phyloP scores from a whole-genome alignment of 306 rosid genomes.

The Vicia villosa region DNA sequence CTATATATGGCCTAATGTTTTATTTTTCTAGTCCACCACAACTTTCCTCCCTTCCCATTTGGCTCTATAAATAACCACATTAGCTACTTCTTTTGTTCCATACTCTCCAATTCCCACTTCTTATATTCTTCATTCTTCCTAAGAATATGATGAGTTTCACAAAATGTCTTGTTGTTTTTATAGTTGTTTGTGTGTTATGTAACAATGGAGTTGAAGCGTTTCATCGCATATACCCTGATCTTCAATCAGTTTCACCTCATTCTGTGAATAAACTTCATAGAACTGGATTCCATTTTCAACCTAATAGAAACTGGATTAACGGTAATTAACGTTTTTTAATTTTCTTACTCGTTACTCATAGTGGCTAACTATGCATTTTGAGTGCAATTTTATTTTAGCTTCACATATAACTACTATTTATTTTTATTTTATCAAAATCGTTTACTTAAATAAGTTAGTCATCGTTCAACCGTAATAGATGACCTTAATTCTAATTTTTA shows the following conservation, averaged over 20 bases:
- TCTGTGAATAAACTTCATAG: conserved; percentile 43
- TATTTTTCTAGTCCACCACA: no score
- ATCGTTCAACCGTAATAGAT: no score
- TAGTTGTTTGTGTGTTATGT: conserved; percentile 32
- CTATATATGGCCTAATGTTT: no score
- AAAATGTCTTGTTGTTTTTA: conserved; percentile 15
- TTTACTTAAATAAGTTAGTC: no score
- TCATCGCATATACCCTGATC: conserved; percentile 45
- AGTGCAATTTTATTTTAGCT: neutral
- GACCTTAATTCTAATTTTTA: no score
- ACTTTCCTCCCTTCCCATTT: no score
- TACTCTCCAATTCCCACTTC: conserved; percentile 3
- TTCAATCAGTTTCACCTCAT: conserved; percentile 45
- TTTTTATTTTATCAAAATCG: no score
- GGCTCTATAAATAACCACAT: neutral
- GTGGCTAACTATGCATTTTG: neutral
- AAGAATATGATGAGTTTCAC: conserved; percentile 43
- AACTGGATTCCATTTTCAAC: conserved; percentile 81
- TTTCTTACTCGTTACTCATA: neutral
- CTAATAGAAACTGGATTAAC: conserved; percentile 76
- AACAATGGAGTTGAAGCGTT: conserved; percentile 54
- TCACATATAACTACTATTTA: no score
- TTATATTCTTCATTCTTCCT: neutral
- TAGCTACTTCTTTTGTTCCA: conserved; percentile 6
- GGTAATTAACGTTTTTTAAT: conserved; percentile 48